phyloP scores from a whole-genome alignment of 805 yeast genomes.

The Priceomyces castillae region DNA sequence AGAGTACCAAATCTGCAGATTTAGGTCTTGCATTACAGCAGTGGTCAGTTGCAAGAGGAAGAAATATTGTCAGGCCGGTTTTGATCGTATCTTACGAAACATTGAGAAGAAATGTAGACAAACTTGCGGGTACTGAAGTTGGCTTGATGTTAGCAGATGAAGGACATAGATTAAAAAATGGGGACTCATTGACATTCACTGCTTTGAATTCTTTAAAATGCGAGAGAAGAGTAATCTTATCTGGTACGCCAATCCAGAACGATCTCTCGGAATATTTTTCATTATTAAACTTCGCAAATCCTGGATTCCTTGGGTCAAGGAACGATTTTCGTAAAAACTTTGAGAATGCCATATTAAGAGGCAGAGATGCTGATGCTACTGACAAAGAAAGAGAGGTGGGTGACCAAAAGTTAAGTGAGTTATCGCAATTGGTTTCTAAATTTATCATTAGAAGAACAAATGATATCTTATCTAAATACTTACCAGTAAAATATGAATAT shows the following conservation, averaged over 20 bases:
- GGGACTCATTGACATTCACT: slow-evolving; percentile 87
- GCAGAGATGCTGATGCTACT: slow-evolving; percentile 87
- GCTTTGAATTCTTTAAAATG: slow-evolving; percentile 83
- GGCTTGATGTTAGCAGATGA: slow-evolving; percentile 72
- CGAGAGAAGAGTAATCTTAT: slow-evolving; percentile 82
- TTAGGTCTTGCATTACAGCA: slow-evolving; percentile 64
- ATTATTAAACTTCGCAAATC: slow-evolving; percentile 86
- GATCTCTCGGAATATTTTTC: slow-evolving; percentile 94
- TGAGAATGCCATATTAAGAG: slow-evolving; percentile 74
- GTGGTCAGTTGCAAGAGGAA: slow-evolving; percentile 88
- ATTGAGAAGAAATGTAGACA: slow-evolving; percentile 76
- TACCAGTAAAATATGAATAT: slow-evolving; percentile 95
- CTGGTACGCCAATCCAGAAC: slow-evolving; percentile 97
- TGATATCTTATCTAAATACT: slow-evolving; percentile 87
- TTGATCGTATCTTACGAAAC: slow-evolving; percentile 94
- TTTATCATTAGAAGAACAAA: slow-evolving; percentile 94
- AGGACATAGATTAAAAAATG: slow-evolving; percentile 52
- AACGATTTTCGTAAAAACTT: slow-evolving; percentile 79
- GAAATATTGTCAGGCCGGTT: slow-evolving; percentile 89
- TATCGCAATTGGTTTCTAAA: slow-evolving; percentile 75
- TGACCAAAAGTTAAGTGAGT: slow-evolving; percentile 62
- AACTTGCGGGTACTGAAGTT: slow-evolving; percentile 69
- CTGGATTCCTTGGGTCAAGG: slow-evolving; percentile 85
- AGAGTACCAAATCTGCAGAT: slow-evolving; percentile 67
- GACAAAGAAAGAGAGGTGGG: slow-evolving; percentile 74